Base-by-base conservation (phyloP, 75 land plant species). In the Cupressus sempervirens region DNA sequence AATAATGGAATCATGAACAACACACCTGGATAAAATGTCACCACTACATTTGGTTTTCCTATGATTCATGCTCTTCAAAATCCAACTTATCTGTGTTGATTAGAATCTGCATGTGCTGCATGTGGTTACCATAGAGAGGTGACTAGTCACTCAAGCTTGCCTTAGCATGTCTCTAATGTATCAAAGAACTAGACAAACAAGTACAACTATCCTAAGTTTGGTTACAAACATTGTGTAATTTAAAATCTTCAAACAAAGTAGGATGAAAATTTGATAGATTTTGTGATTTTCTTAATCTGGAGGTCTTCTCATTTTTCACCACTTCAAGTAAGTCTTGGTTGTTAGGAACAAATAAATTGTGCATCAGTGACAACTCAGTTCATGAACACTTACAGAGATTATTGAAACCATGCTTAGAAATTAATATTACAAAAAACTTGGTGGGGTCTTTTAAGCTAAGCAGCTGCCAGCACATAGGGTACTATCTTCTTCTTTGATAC, bases 381-480 rank as follows among this genome's bases (percentile, higher is more conserved):
- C 18, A 53, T 41, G 35, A 84, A 76, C 32, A 26, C 43, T 87
- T 38, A 79, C 48, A 35, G 56, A 70, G 74, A 26, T 67, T 10
- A 18, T 83, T 36, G 56, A 62, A 50, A 81, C 13, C 46, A 20
- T 1, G 58, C 40, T 7, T n/a, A 3, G 41, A 40, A 6, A 53
- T 23, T 36, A 26, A 12, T 82, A 86, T 4, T 73, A 54, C 34
- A 62, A 30, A 72, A 50, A 82, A 96, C 99, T 96, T 94, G 85
- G 90, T 84, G 8, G 98, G 95, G 84, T 98, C 98, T 85, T 96
- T 95, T 86, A 98, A 85, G 85, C 93, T 91, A 58, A 98, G 89
- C 38, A 94, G 12, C 80, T 94, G 95, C 99, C 94, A 96, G 84
- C 99, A 98, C 98, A 98, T 98, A 16, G 99, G 99, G 90, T 98